phyloP scores from a whole-genome alignment of 129 eudicot genomes.

The Lactuca saligna region DNA sequence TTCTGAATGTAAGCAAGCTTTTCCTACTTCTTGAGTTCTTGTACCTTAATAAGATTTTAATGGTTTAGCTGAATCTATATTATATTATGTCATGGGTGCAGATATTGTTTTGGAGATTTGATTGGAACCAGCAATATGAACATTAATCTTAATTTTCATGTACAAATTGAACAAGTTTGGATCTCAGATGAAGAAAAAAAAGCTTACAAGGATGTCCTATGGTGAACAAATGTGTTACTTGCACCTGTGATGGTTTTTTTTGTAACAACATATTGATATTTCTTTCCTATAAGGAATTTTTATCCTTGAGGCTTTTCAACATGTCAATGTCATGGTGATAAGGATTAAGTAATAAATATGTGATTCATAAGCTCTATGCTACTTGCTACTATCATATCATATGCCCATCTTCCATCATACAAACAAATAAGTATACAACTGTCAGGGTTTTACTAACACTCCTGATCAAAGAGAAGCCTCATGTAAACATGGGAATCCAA shows the following conservation, averaged over 20 bases:
- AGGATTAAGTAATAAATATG: conserved; percentile 5
- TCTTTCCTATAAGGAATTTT: conserved; percentile 25
- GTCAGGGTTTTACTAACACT: neutral
- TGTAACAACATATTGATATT: conserved; percentile 14
- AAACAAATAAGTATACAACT: neutral
- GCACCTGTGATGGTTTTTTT: conserved; percentile 30
- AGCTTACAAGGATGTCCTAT: conserved; percentile 22
- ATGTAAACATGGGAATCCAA: no score
- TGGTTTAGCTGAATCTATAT: neutral
- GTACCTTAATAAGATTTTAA: neutral
- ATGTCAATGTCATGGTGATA: neutral
- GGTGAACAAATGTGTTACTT: conserved; percentile 31
- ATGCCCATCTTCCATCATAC: neutral
- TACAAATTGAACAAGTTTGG: conserved; percentile 28
- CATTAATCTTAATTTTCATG: conserved; percentile 24
- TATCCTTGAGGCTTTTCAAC: conserved; percentile 13
- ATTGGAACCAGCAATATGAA: conserved; percentile 12
- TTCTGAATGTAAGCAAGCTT: conserved; percentile 75
- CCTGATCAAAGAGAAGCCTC: no score
- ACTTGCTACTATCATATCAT: neutral
- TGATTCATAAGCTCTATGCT: neutral
- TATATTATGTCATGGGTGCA: conserved; percentile 41
- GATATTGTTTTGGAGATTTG: conserved; percentile 94
- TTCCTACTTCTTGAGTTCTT: neutral
- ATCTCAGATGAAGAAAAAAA: conserved; percentile 5